Conservation (phyloP, 805 yeast genomes). For the Nakazawaea siamensis region DNA sequence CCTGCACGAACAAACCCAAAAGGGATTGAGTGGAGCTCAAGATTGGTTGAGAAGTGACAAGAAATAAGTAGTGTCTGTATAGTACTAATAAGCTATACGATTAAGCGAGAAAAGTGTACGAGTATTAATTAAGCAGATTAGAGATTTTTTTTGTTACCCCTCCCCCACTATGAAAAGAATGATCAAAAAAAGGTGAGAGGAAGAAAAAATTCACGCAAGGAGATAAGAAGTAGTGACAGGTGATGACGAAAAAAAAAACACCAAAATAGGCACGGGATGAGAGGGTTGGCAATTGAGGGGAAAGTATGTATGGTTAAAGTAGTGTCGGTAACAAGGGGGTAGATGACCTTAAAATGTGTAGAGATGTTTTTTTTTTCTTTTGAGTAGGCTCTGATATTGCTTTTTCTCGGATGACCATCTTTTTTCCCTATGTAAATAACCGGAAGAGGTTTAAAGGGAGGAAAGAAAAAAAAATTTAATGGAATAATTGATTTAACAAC, state of each 20-base stretch:
- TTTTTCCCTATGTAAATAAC: too few species aligned
- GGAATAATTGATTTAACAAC: neutral
- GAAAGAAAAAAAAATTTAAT: neutral
- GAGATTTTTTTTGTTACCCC: too few species aligned
- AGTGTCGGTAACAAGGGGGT: too few species aligned
- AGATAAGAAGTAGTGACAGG: neutral
- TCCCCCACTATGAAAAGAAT: too few species aligned
- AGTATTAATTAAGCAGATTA: neutral
- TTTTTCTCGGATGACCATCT: too few species aligned
- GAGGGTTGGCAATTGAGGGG: too few species aligned
- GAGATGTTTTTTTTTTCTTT: too few species aligned
- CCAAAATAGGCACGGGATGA: too few species aligned
- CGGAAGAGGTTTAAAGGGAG: too few species aligned
- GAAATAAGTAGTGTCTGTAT: neutral
- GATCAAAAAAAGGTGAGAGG: neutral
- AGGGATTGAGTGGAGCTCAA: constrained; percentile 6
- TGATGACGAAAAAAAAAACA: neutral
- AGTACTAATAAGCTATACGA: neutral
- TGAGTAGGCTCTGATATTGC: too few species aligned
- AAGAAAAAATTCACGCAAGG: neutral
- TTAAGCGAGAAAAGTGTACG: neutral
- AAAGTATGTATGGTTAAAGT: too few species aligned
- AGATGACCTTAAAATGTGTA: too few species aligned
- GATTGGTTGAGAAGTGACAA: constrained; percentile 4
- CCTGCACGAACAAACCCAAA: constrained; percentile 10